phyloP scores from a whole-genome alignment of 768 basidiomycete genomes.

The Tulasnella sp. region DNA sequence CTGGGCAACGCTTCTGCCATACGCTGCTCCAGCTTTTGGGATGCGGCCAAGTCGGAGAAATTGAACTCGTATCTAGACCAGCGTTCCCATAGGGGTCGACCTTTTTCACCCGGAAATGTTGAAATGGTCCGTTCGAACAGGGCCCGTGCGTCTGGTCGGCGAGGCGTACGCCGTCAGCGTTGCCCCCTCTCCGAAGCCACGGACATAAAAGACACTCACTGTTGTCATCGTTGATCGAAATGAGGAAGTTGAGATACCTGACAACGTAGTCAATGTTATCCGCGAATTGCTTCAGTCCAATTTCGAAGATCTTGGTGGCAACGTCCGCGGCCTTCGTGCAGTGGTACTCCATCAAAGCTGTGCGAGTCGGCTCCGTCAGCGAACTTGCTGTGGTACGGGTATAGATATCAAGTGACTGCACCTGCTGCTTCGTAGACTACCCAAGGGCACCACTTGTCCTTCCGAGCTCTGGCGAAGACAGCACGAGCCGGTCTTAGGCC shows the following conservation, averaged over 20 bases:
- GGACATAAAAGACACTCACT: conserved; percentile 59
- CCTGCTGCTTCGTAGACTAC: conserved; percentile 93
- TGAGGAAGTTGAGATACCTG: conserved; percentile 88
- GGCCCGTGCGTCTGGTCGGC: conserved; percentile 80
- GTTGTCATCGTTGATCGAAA: conserved; percentile 92
- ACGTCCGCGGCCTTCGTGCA: conserved; percentile 76
- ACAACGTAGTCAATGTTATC: conserved; percentile 85
- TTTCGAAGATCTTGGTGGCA: conserved; percentile 90
- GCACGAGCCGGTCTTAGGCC: conserved; percentile 77
- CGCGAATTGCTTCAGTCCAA: conserved; percentile 81
- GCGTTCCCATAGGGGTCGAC: conserved; percentile 89
- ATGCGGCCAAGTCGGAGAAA: conserved; percentile 87
- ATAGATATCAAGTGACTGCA: conserved; percentile 45
- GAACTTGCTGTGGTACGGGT: not conserved
- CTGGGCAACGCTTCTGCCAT: conserved; percentile 86
- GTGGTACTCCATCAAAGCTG: conserved; percentile 95
- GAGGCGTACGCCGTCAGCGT: not conserved
- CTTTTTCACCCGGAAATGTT: conserved; percentile 75
- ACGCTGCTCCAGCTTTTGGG: conserved; percentile 86
- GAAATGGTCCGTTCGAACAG: conserved; percentile 88
- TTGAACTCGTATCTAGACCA: conserved; percentile 97
- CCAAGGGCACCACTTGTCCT: conserved; percentile 79
- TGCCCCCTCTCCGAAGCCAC: conserved; percentile 8
- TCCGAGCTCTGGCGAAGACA: conserved; percentile 81
- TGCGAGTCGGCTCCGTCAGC: not conserved